phyloP scores from a whole-genome alignment of 805 yeast species.

The Ogataea minuta region DNA sequence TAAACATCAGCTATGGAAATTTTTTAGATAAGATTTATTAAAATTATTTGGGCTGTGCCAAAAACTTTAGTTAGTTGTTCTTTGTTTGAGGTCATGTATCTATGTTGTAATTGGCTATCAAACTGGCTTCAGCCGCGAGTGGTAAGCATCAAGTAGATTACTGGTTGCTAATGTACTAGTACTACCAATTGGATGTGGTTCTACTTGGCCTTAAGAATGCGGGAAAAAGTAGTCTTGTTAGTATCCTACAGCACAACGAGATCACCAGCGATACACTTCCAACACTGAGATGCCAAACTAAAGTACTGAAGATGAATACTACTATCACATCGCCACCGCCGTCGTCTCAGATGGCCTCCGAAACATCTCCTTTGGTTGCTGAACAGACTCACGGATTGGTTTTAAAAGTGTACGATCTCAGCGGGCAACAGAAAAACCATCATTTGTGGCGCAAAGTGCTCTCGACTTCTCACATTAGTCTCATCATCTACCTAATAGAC shows the following conservation, averaged over 20 bases:
- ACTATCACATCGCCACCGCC: constrained; percentile 13
- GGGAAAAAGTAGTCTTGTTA: constrained; percentile 32
- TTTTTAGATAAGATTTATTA: constrained; percentile 8
- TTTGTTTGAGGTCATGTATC: not conserved
- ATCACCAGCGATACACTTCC: constrained; percentile 25
- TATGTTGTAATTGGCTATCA: constrained; percentile 4
- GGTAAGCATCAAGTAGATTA: constrained; percentile 14
- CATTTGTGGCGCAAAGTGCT: constrained; percentile 25
- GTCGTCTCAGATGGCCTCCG: constrained; percentile 5
- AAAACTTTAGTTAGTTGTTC: no score
- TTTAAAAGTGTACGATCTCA: constrained; percentile 28
- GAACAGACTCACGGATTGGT: constrained; percentile 9
- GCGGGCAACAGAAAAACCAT: constrained; percentile 32
- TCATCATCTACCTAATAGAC: constrained; percentile 31
- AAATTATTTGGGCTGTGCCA: constrained; percentile 3
- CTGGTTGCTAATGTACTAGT: constrained; percentile 12
- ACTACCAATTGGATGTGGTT: constrained; percentile 27
- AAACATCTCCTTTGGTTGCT: constrained; percentile 3
- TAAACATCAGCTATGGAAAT: constrained; percentile 12
- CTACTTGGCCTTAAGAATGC: constrained; percentile 32
- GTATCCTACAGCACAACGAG: constrained; percentile 11
- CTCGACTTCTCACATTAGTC: constrained; percentile 9
- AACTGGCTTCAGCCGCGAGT: constrained; percentile 17
- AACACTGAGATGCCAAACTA: constrained; percentile 21
- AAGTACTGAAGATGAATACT: constrained; percentile 13